Base-by-base conservation (phyloP, 1,284 basidiomycete genomes). In the Trichosporon sp. region DNA sequence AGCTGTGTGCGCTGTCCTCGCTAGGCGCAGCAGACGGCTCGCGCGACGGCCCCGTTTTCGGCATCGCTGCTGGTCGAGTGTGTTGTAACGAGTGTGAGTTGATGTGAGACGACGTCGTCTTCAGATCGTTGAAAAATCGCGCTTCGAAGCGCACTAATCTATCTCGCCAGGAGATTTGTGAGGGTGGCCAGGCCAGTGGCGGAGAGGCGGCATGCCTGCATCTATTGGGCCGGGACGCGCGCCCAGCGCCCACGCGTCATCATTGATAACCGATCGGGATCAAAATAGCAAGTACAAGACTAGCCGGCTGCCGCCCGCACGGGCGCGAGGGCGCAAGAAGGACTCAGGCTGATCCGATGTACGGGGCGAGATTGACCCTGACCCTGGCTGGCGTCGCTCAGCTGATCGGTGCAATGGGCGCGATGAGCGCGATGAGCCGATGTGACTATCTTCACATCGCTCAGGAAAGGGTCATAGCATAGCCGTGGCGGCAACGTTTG, bases 221-320 rank as follows among this genome's bases (percentile, higher is more conserved):
- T 19, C 36, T 7, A 37, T 14, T 4, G 23, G 19, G 7, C 40
- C 40, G 9, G 40, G 40, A 44, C 40, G 40, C 40, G 40, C 36
- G 5, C 34, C 36, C 36, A 19, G 14, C 46, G 25, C 27, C 49
- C 27, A 54, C 49, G 49, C 49, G 46, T 54, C 49, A 54, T 54
- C 49, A 16, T 54, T 29, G 49, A 29, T 54, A 54, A 29, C 49
- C 49, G 49, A 54, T 54, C 49, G 49, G 49, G 49, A 54, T 54
- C 49, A 54, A 54, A 54, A 54, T 14, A 4, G 40, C 40, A 21
- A 54, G 21, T 31, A 29, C n/a, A 16, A 27, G 49, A 3, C 46
- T 29, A 13, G 46, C 27, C 5, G 11, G 23, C 23, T 27, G 46
- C 25, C 34, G 4, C 10, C 11, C 46, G 46, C 46, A 52, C 25